Percentiles rank a stretch among this genome's conserved stretches.
Evolutionary conservation across 179 eudicot genomes (phyloP).

Genomic region (Beta macrorhiza): DNA sequence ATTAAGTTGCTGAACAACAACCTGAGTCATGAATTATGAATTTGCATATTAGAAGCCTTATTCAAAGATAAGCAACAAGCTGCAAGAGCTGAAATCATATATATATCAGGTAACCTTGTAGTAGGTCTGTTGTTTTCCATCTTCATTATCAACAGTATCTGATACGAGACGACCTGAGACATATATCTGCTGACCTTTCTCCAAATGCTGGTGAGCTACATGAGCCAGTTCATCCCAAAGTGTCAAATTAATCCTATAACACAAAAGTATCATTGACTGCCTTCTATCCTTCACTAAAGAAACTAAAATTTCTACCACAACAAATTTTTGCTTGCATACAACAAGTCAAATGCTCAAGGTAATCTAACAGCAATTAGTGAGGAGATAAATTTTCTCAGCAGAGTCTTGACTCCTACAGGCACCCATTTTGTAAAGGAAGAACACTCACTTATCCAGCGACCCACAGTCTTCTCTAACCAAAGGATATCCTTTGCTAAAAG

Average conservation of each 20-base stretch:
- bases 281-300: neutral
- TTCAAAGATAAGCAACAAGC: slow-evolving; percentile 1
- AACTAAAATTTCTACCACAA: neutral
- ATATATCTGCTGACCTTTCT: slow-evolving; percentile 80
- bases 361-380: neutral
- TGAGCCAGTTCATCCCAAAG: slow-evolving; percentile 94
- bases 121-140: slow-evolving; percentile 73
- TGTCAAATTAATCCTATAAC: slow-evolving; percentile 73
- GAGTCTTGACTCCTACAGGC: neutral
- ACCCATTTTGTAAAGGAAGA: slow-evolving; percentile 1
- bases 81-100: neutral
- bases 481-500: neutral
- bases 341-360: neutral
- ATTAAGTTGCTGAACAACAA: slow-evolving; percentile 76
- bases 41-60: neutral
- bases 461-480: neutral
- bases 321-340: neutral
- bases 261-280: slow-evolving; percentile 7
- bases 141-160: slow-evolving; percentile 68
- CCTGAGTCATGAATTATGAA: slow-evolving; percentile 39
- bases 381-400: neutral
- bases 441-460: neutral
- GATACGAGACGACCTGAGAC: slow-evolving; percentile 77
- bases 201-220: slow-evolving; percentile 73
- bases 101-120: slow-evolving; percentile 51